phyloP scores from a whole-genome alignment of 202 grass and related monocot genomes.

The Carex arenaria region DNA sequence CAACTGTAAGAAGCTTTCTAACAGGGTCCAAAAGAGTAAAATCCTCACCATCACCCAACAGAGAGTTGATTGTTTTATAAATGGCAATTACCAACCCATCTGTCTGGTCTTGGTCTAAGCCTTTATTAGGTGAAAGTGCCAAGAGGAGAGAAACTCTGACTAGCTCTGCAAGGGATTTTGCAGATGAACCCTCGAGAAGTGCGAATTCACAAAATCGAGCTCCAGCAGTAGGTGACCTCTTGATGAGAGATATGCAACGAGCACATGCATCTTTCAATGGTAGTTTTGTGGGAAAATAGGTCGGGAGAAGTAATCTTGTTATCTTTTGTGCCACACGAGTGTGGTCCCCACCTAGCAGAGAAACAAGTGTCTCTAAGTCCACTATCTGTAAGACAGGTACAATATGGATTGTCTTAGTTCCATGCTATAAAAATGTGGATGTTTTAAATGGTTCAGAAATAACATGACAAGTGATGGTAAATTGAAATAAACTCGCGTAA shows the following conservation, averaged over 20 bases:
- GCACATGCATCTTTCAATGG: conserved; percentile 56
- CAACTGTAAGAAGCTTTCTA: conserved; percentile 51
- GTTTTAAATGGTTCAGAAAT: not conserved
- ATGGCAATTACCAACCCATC: conserved; percentile 76
- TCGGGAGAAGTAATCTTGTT: conserved; percentile 75
- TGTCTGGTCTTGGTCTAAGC: conserved; percentile 49
- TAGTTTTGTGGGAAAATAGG: conserved; percentile 89
- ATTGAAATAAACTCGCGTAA: not conserved
- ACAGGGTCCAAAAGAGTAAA: conserved; percentile 42
- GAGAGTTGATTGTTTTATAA: conserved; percentile 61
- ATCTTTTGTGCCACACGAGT: conserved; percentile 85
- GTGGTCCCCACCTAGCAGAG: conserved; percentile 80
- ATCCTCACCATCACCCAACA: conserved; percentile 33
- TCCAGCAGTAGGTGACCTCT: conserved; percentile 68
- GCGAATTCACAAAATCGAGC: conserved; percentile 92
- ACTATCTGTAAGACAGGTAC: conserved; percentile 55
- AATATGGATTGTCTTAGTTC: not conserved
- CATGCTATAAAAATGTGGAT: not conserved
- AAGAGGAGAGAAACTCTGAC: conserved; percentile 46
- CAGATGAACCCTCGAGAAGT: conserved; percentile 68
- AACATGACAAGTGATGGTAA: not conserved
- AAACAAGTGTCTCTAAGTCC: conserved; percentile 53
- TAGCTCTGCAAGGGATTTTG: conserved; percentile 56
- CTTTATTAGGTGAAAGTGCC: conserved; percentile 54
- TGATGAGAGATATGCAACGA: conserved; percentile 72